phyloP scores from a whole-genome alignment of 2,329 filamentous ascomycete genomes.

The Triangularia setosa region DNA sequence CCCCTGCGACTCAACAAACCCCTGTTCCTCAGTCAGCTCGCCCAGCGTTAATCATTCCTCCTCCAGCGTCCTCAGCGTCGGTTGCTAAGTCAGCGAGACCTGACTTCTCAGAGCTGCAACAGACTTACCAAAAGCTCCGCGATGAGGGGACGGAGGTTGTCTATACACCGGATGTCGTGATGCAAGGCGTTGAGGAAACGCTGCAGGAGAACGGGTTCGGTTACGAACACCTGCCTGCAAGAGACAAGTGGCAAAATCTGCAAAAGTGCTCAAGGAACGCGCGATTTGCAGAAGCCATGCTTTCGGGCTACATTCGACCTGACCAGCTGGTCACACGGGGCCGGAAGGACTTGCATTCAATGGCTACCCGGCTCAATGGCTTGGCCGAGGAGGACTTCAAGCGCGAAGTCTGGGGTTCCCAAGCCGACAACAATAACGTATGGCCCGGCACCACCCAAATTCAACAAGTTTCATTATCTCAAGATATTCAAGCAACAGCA shows the following conservation, averaged over 20 bases:
- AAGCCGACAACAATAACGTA: constrained; percentile 18
- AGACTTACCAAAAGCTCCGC: not conserved
- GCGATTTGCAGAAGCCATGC: constrained; percentile 24
- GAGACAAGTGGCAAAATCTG: constrained; percentile 5
- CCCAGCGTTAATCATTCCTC: not conserved
- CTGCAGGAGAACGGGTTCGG: not conserved
- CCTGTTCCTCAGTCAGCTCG: not conserved
- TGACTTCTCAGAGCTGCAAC: not conserved
- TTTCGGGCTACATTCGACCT: constrained; percentile 20
- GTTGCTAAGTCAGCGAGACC: not conserved
- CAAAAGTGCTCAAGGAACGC: constrained; percentile 11
- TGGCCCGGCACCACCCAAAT: constrained; percentile 12
- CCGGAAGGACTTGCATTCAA: constrained; percentile 14
- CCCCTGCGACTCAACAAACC: not conserved
- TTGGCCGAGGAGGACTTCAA: constrained; percentile 18
- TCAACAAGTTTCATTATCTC: not conserved
- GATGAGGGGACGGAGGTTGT: not conserved
- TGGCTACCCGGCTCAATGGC: constrained; percentile 2
- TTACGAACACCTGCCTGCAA: not conserved
- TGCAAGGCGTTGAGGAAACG: not conserved
- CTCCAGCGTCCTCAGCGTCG: not conserved
- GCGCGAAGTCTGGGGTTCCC: constrained; percentile 14
- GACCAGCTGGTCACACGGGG: constrained; percentile 12
- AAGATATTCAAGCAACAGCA: not conserved
- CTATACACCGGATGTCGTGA: not conserved